phyloP scores from a whole-genome alignment of 2,329 filamentous ascomycete genomes.

The Diplocarpon rosae region DNA sequence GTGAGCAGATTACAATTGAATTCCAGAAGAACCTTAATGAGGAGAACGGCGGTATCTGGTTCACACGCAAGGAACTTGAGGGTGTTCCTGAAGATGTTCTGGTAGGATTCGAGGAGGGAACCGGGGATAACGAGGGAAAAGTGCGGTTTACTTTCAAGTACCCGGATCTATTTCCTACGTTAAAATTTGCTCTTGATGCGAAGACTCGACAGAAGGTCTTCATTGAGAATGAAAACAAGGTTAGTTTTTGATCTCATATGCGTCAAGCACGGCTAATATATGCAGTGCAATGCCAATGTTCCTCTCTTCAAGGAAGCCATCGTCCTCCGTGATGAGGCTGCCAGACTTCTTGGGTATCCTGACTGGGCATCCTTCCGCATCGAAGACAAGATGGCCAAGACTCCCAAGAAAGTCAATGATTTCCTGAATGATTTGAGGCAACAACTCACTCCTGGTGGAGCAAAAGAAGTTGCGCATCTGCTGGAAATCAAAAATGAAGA shows the following conservation, averaged over 20 bases:
- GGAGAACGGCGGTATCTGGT: constrained; percentile 73
- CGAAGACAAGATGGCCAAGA: constrained; percentile 81
- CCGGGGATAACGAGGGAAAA: constrained; percentile 60
- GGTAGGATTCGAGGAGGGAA: constrained; percentile 57
- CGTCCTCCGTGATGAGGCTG: constrained; percentile 65
- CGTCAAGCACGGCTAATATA: constrained; percentile 1
- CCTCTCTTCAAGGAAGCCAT: constrained; percentile 66
- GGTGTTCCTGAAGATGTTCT: constrained; percentile 65
- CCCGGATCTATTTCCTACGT: constrained; percentile 64
- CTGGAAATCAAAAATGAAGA: constrained; percentile 64
- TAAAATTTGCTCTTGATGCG: constrained; percentile 65
- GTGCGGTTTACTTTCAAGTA: constrained; percentile 74
- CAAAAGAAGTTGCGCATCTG: constrained; percentile 60
- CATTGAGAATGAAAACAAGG: constrained; percentile 71
- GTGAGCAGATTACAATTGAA: constrained; percentile 59
- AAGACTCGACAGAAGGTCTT: constrained; percentile 60
- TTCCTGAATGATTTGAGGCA: constrained; percentile 62
- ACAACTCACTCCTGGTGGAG: constrained; percentile 57
- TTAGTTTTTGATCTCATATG: constrained; percentile 24
- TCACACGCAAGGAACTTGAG: constrained; percentile 60
- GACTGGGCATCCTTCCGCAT: constrained; percentile 68
- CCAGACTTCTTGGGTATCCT: constrained; percentile 63
- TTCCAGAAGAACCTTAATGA: constrained; percentile 77
- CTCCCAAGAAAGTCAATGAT: constrained; percentile 56
- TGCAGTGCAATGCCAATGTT: constrained; percentile 55